These are phyloP conservation scores for Salix suchowensis DNA, from an alignment of 345 rosid genomes.

Conservation along the genomic window DNA sequence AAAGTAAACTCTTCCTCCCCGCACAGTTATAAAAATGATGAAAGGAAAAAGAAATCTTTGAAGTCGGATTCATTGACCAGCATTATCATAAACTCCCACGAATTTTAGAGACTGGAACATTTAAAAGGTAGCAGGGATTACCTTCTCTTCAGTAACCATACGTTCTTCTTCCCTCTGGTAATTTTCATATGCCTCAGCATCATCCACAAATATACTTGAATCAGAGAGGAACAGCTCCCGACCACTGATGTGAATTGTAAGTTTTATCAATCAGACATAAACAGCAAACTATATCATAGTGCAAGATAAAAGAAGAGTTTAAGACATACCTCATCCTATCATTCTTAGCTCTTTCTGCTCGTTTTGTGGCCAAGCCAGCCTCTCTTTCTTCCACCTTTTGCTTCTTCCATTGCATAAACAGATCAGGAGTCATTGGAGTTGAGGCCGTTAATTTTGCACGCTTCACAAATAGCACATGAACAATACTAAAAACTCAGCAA, in stretches of 20 bases:
- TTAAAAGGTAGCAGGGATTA: conserved; percentile 6
- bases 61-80: no score
- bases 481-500: background rate
- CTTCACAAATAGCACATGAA: conserved; percentile 14
- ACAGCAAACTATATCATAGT: no score
- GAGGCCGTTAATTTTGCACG: conserved; percentile 59
- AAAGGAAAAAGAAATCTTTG: no score
- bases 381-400: conserved; percentile 78
- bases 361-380: conserved; percentile 69
- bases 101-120: background rate
- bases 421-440: conserved; percentile 81
- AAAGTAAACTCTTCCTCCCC: no score
- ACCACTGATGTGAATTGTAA: conserved; percentile 45
- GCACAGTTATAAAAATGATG: no score
- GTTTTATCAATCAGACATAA: no score
- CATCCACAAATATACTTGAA: conserved; percentile 93
- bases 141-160: conserved; percentile 42
- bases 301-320: background rate
- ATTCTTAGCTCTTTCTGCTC: conserved; percentile 94
- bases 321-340: conserved; percentile 80
- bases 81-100: background rate
- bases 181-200: conserved; percentile 82
- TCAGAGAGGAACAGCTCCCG: conserved; percentile 90
- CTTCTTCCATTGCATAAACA: conserved; percentile 85
- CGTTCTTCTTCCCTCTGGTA: conserved; percentile 75